These are phyloP conservation scores for Aspergillus costaricaensis DNA, from an alignment of 2,329 filamentous ascomycete species.

Conservation along the genomic window DNA sequence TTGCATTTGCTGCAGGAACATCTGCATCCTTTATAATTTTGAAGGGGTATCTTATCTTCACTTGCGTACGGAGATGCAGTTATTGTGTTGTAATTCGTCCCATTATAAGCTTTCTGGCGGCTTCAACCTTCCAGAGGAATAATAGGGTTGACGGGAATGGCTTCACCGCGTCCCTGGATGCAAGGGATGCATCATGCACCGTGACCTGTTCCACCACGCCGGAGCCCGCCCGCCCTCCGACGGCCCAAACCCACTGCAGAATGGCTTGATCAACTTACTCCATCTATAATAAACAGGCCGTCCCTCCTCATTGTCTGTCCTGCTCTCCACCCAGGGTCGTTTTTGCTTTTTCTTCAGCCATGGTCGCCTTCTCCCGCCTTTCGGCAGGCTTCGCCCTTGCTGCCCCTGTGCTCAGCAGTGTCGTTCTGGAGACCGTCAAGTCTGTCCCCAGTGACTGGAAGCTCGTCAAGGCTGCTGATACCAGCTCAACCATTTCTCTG, in stretches of 20 bases:
- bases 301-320: neutral
- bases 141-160: neutral
- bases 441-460: conserved; percentile 6
- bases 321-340: neutral
- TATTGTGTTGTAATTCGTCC: too few species aligned
- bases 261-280: conserved; percentile 8
- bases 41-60: neutral
- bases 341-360: neutral
- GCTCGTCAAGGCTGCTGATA: conserved; percentile 11
- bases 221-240: neutral
- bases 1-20: neutral
- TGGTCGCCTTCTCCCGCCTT: conserved; percentile 3
- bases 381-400: conserved; percentile 1
- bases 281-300: neutral
- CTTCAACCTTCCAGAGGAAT: too few species aligned
- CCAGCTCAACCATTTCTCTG: conserved; percentile 19
- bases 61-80: too few species aligned
- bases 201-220: neutral
- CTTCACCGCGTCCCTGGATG: neutral
- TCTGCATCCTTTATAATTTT: neutral
- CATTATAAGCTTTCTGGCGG: too few species aligned
- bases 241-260: neutral
- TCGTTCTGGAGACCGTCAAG: neutral
- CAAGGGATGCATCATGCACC: neutral
- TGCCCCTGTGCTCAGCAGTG: neutral